phyloP scores from a whole-genome alignment of 768 basidiomycete genomes.

The Tylopilus rubrobrunneus region DNA sequence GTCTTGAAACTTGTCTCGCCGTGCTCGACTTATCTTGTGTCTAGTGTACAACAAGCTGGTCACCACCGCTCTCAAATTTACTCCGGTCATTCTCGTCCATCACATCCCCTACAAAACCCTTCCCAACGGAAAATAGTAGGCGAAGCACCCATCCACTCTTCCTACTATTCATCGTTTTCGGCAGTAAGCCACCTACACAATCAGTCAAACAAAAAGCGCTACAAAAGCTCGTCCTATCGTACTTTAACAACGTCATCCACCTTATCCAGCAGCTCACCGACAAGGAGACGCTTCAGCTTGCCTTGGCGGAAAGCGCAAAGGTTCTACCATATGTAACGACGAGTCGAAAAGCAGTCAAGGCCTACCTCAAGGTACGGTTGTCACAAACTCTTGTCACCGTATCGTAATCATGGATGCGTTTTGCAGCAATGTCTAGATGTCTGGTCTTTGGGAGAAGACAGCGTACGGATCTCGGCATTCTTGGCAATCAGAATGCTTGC shows the following conservation, averaged over 20 bases:
- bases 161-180: neutral
- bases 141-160: slow-evolving; percentile 4
- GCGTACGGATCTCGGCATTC: slow-evolving; percentile 80
- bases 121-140: slow-evolving; percentile 82
- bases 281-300: slow-evolving; percentile 59
- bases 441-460: slow-evolving; percentile 83
- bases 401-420: neutral
- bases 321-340: slow-evolving; percentile 84
- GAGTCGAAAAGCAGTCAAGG: slow-evolving; percentile 79
- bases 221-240: slow-evolving; percentile 84
- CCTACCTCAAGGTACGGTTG: slow-evolving; percentile 75
- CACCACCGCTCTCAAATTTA: slow-evolving; percentile 81
- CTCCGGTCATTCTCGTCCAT: slow-evolving; percentile 82
- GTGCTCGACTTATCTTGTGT: neutral
- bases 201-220: slow-evolving; percentile 78
- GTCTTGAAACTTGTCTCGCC: neutral
- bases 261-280: slow-evolving; percentile 75
- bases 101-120: slow-evolving; percentile 86
- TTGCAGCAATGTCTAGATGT: slow-evolving; percentile 72
- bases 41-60: slow-evolving; percentile 94
- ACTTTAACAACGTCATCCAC: slow-evolving; percentile 83
- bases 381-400: neutral
- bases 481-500: slow-evolving; percentile 80
- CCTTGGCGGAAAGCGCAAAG: slow-evolving; percentile 82
- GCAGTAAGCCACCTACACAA: slow-evolving; percentile 83